These are phyloP conservation scores for Metarhizium humberi DNA, from an alignment of 2,329 filamentous ascomycete genomes.

Conservation along the genomic window DNA sequence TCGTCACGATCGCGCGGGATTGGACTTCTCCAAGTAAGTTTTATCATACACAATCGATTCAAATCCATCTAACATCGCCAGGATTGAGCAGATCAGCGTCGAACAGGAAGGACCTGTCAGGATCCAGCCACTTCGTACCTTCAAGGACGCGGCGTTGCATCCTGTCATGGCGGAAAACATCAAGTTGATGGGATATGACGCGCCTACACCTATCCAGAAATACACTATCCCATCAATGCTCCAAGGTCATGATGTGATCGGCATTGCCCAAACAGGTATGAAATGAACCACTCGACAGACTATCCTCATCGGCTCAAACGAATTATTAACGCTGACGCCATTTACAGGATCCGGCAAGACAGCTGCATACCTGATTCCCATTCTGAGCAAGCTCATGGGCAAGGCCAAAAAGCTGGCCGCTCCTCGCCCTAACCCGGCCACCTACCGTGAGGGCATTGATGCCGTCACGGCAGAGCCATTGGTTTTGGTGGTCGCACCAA, in stretches of 20 bases:
- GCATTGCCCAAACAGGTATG: slow-evolving; percentile 85
- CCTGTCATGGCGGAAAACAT: slow-evolving; percentile 76
- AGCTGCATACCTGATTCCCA: slow-evolving; percentile 81
- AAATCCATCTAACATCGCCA: slow-evolving; percentile 16
- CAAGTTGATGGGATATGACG: slow-evolving; percentile 56
- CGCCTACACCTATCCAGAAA: slow-evolving; percentile 79
- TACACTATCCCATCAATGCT: slow-evolving; percentile 76
- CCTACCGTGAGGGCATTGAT: slow-evolving; percentile 39
- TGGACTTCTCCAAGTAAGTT: slow-evolving; percentile 53
- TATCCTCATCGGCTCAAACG: background rate
- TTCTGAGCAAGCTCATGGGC: slow-evolving; percentile 86
- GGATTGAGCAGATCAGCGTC: slow-evolving; percentile 46
- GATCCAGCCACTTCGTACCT: slow-evolving; percentile 44
- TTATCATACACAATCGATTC: slow-evolving; percentile 15
- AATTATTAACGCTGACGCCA: background rate
- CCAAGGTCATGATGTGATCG: slow-evolving; percentile 72
- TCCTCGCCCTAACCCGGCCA: slow-evolving; percentile 56
- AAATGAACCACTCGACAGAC: background rate
- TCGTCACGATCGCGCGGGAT: slow-evolving; percentile 40
- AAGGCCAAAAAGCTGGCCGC: slow-evolving; percentile 85
- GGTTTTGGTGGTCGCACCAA: slow-evolving; percentile 76
- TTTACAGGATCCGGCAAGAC: slow-evolving; percentile 85
- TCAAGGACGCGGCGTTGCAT: slow-evolving; percentile 73
- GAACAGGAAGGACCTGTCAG: slow-evolving; percentile 45
- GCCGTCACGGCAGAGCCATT: slow-evolving; percentile 71